phyloP scores from a whole-genome alignment of 441 rosid species.

The Geranium incanum region DNA sequence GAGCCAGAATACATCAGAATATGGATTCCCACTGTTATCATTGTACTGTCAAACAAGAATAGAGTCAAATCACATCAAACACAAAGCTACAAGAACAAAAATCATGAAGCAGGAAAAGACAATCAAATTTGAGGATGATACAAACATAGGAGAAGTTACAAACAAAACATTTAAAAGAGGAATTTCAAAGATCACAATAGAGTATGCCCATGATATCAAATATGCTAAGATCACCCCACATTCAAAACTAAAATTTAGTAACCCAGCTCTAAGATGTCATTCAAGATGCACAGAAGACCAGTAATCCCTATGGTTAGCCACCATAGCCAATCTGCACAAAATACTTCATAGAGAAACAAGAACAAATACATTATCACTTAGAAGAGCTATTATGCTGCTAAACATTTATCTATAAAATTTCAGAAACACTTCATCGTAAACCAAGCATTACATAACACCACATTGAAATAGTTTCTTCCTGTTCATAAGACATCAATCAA shows the following conservation, averaged over 20 bases:
- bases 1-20: conserved; percentile 97
- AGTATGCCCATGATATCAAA: not conserved
- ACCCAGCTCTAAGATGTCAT: not conserved
- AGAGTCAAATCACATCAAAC: conserved; percentile 7
- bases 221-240: not conserved
- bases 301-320: not conserved
- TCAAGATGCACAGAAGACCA: not conserved
- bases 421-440: conserved; percentile 2
- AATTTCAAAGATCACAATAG: not conserved
- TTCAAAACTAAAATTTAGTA: not conserved
- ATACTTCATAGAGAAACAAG: not conserved
- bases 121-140: not conserved
- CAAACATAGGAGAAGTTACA: not conserved
- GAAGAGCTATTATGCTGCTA: not conserved
- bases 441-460: conserved; percentile 1
- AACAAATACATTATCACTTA: not conserved
- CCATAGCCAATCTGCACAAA: not conserved
- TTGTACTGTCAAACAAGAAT: conserved; percentile 56
- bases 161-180: not conserved
- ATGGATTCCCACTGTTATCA: conserved; percentile 87
- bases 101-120: not conserved
- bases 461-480: not conserved
- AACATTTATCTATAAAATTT: not conserved
- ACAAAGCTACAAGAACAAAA: not conserved
- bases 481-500: not conserved